Evolutionary conservation across 1,284 basidiomycete species (phyloP).

Genomic region (Omphalotus olearius): DNA sequence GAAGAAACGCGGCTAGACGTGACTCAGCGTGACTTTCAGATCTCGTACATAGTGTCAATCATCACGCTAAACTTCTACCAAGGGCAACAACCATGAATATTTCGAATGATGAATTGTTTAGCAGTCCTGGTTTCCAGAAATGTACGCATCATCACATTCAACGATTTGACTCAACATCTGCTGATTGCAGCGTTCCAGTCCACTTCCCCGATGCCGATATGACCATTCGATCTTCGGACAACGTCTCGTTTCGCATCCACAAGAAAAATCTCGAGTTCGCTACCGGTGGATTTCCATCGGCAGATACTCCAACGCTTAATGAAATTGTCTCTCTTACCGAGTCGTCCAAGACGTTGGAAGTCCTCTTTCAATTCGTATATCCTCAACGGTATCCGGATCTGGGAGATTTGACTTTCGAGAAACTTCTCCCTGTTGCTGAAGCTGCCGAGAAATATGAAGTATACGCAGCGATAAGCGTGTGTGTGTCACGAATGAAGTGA

Average conservation of each 20-base stretch:
- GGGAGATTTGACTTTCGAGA: background rate
- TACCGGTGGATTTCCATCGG: constrained; percentile 8
- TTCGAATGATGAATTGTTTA: too few relatives aligned
- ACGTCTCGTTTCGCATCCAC: constrained; percentile 10
- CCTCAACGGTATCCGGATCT: constrained; percentile 4
- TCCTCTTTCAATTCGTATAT: constrained; percentile 12
- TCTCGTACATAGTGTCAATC: too few relatives aligned
- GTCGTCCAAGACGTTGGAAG: constrained; percentile 6
- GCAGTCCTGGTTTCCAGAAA: too few relatives aligned
- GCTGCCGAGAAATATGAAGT: constrained; percentile 13
- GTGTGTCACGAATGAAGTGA: constrained; percentile 6
- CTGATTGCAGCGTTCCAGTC: background rate
- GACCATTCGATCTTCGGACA: constrained; percentile 7
- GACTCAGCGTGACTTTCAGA: too few relatives aligned
- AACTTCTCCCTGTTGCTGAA: constrained; percentile 1
- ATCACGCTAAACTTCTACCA: too few relatives aligned
- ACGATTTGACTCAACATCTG: too few relatives aligned
- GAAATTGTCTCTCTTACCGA: constrained; percentile 8
- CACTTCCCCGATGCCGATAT: constrained; percentile 8
- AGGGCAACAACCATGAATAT: too few relatives aligned
- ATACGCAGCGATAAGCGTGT: constrained; percentile 2
- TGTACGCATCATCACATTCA: too few relatives aligned
- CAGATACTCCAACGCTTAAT: background rate
- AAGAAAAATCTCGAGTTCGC: constrained; percentile 5
- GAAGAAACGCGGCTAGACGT: too few relatives aligned